These are phyloP conservation scores for Pseudogymnoascus sp. DNA, from an alignment of 2,329 filamentous ascomycete species.

Conservation along the genomic window DNA sequence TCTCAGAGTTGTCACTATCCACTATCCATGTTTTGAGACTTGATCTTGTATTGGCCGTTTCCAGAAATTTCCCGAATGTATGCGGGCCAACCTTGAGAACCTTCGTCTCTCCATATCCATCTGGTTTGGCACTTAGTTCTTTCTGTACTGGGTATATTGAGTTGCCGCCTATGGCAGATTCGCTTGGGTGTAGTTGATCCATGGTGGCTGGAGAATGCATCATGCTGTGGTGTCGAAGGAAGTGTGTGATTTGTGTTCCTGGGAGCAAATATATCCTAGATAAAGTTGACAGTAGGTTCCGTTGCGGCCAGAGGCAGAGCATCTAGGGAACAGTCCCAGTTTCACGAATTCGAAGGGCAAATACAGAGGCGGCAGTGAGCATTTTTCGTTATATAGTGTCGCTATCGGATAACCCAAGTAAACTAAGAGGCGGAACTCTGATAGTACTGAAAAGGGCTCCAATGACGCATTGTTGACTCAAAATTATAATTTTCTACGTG, in stretches of 20 bases:
- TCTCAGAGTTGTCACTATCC: not conserved
- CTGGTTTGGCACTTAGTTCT: not conserved
- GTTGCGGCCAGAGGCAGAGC: not conserved
- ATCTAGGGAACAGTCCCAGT: not conserved
- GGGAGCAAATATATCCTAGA: not conserved
- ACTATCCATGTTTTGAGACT: not conserved
- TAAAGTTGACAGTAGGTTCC: not conserved
- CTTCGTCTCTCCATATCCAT: not conserved
- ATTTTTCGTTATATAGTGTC: not conserved
- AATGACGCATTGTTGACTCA: slow-evolving; percentile 7
- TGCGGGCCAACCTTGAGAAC: not conserved
- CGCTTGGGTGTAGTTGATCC: not conserved
- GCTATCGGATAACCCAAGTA: not conserved
- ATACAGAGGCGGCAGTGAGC: not conserved
- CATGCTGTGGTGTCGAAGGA: not conserved
- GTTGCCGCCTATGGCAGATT: not conserved
- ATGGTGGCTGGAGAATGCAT: not conserved
- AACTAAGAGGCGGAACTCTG: not conserved
- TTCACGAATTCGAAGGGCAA: not conserved
- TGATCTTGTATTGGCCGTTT: not conserved
- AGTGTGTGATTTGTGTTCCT: not conserved
- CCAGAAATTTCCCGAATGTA: not conserved
- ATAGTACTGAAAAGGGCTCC: not conserved
- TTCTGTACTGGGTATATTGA: not conserved
- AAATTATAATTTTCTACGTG: slow-evolving; percentile 7